Percentiles rank a stretch among this genome's conserved stretches.
Conservation (phyloP, 1,139 yeast species). For the Martiniozyma asiatica region DNA sequence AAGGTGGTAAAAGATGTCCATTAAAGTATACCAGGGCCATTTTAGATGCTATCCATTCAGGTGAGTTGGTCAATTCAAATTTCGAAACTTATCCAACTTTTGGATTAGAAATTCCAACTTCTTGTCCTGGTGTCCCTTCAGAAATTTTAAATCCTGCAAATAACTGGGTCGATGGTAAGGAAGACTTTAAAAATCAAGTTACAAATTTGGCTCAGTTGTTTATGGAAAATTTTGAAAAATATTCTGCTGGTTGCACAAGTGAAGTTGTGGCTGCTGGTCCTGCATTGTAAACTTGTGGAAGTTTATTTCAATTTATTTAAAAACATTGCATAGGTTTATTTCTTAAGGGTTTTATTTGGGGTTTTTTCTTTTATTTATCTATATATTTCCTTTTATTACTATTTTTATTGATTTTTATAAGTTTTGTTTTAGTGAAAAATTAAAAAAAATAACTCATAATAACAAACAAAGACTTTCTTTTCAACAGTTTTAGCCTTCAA, state of each 20-base stretch:
- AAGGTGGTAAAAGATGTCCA: constrained; percentile 97
- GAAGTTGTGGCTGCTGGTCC: constrained; percentile 97
- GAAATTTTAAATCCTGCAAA: constrained; percentile 81
- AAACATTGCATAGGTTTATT: no score
- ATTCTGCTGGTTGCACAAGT: constrained; percentile 68
- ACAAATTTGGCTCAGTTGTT: constrained; percentile 66
- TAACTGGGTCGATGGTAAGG: constrained; percentile 68
- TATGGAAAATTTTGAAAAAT: constrained; percentile 75
- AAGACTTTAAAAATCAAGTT: constrained; percentile 60
- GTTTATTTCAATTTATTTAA: no score
- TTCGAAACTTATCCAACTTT: constrained; percentile 80
- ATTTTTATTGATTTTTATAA: no score
- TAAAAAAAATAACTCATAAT: no score
- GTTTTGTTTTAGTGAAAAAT: no score
- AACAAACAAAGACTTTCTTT: no score
- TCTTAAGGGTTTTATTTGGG: no score
- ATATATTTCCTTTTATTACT: no score
- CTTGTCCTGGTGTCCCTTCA: constrained; percentile 71
- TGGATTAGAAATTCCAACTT: constrained; percentile 77
- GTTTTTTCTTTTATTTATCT: no score
- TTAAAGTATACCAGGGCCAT: constrained; percentile 96
- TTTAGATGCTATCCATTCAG: constrained; percentile 89
- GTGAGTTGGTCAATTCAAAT: constrained; percentile 68
- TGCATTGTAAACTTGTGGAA: constrained; percentile 19
- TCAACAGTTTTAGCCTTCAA: no score